Base-by-base conservation (phyloP, 2,329 filamentous ascomycete genomes). In the Aureobasidium pullulans region DNA sequence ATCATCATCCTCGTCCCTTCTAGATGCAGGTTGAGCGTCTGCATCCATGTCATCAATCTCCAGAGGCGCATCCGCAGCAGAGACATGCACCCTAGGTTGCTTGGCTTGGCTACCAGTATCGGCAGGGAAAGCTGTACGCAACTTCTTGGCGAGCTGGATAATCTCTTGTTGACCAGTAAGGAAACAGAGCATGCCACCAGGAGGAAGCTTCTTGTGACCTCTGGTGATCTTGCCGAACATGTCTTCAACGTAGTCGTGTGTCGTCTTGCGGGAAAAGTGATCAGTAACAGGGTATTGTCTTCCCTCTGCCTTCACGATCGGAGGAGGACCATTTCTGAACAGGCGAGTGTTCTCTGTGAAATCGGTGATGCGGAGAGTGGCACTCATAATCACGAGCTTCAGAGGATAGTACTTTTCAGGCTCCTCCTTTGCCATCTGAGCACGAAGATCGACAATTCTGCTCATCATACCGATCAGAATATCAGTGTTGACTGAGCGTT, bases 401-500 rank as follows among this genome's bases (percentile, higher is more conserved):
- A 99, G 75, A 0, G 92, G 91, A 64, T 85, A 76, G 57, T 71
- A 87, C 31, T 88, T 76, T 1, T 83, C 82, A 0, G 86, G 76
- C 62, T 94, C 83, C 70, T 94, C 87, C 62, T 82, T 77, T 7
- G 84, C 83, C 75, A 96, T 81, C 40, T 90, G 84, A 57, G 87
- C 83, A 61, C 94, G 84, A 57, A 96, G 76, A 65, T 90, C 90
- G 49, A 96, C 89, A 36, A 97, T 91, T 68, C 93, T 85, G 69
- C 92, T 96, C 15, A 97, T 84, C 85, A 99, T 95, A 53, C 94
- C 94, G 65, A 99, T 92, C n/a, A 99, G 76, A 42, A 99, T 95
- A 71, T 99, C 95, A 0, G 95, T 99, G 69, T 99, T 97, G 67
- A 96, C 89, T 68, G 91, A 97, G 67, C 95, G 84, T 72, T 99